Percentiles rank a stretch among this genome's conserved stretches.
phyloP scores from a whole-genome alignment of 768 basidiomycete genomes.

The Kockovaella imperatae region DNA sequence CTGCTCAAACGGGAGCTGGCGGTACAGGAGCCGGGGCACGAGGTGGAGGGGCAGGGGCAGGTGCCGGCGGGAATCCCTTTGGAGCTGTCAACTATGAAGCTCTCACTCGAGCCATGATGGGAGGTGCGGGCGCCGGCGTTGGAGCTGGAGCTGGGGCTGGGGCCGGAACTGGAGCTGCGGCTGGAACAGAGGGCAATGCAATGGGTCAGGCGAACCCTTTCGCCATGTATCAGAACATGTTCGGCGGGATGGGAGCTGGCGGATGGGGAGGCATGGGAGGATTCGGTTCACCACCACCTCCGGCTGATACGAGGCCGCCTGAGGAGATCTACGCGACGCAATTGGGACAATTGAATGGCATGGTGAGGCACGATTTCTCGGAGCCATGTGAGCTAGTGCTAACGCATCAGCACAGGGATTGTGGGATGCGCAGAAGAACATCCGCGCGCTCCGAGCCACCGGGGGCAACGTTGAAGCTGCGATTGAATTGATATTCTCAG shows the following conservation, averaged over 20 bases:
- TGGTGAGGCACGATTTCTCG: constrained; percentile 51
- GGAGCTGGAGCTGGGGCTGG: constrained; percentile 6
- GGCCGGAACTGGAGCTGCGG: constrained; percentile 6
- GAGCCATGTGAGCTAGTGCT: neutral
- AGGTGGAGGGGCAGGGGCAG: neutral
- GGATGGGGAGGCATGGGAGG: constrained; percentile 27
- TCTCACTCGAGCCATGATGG: constrained; percentile 1
- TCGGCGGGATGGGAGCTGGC: constrained; percentile 20
- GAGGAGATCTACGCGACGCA: constrained; percentile 79
- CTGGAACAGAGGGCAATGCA: too few relatives aligned
- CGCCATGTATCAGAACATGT: constrained; percentile 1
- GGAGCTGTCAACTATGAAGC: constrained; percentile 21
- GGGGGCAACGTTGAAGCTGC: constrained; percentile 88
- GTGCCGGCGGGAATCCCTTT: neutral
- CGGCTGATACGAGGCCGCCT: constrained; percentile 64
- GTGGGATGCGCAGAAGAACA: constrained; percentile 77
- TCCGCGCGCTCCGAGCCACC: constrained; percentile 80
- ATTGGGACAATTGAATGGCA: constrained; percentile 69
- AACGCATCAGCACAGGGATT: constrained; percentile 47
- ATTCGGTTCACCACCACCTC: constrained; percentile 44
- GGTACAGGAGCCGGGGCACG: constrained; percentile 3
- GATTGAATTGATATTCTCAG: constrained; percentile 82
- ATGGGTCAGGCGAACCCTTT: too few relatives aligned
- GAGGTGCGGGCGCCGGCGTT: constrained; percentile 3
- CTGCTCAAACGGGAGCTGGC: neutral